A percentile compares a stretch with the other conserved stretches of the same genome.
These are phyloP conservation scores for Chiua virens DNA, from an alignment of 768 basidiomycete genomes.

Conservation along the genomic window DNA sequence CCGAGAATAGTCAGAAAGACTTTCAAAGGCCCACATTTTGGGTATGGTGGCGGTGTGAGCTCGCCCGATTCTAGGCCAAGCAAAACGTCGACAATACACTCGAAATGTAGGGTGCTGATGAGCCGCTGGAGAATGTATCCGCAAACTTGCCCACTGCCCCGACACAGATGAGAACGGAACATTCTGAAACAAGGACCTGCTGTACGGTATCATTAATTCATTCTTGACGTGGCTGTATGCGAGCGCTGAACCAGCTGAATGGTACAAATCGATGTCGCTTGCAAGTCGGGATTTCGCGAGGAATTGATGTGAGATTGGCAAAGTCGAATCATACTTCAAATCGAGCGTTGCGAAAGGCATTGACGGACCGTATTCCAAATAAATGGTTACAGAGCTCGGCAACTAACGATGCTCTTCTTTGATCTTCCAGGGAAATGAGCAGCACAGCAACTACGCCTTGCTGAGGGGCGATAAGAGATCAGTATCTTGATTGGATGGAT, in stretches of 20 bases:
- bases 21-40: neutral
- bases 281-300: neutral
- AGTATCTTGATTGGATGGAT: too few species aligned
- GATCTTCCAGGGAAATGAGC: too few species aligned
- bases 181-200: neutral
- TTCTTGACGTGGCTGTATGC: too few species aligned
- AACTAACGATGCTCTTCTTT: too few species aligned
- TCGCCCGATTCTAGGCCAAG: neutral
- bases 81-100: neutral
- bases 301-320: neutral
- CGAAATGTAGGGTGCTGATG: constrained; percentile 6
- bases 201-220: too few species aligned
- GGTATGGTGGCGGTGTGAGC: neutral
- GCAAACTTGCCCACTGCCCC: neutral
- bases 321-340: neutral
- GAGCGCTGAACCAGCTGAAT: neutral
- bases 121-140: neutral
- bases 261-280: neutral
- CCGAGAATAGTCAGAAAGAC: neutral
- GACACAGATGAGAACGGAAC: neutral
- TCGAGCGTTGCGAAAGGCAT: too few species aligned
- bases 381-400: too few species aligned
- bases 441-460: too few species aligned
- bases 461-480: too few species aligned
- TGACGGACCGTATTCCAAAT: too few species aligned